A percentile compares a stretch with the other conserved stretches of the same genome.
These are phyloP conservation scores for Populus hybrid DNA, from an alignment of 441 rosid species.

Conservation along the genomic window DNA sequence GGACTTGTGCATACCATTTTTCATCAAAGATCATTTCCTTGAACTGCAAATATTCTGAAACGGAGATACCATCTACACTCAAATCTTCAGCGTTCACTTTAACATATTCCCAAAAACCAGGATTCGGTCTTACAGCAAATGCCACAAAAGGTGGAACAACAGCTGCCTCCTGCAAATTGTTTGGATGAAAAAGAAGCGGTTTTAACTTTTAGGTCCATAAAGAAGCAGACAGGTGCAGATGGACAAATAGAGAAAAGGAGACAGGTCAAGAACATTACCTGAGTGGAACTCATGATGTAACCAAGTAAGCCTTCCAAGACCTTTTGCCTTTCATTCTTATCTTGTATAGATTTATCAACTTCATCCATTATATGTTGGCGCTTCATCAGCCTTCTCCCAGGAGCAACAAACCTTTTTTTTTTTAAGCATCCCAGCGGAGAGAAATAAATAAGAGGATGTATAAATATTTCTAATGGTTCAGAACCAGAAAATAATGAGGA, in stretches of 20 bases:
- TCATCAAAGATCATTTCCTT: constrained; percentile 76
- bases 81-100: constrained; percentile 63
- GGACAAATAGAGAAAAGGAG: background rate
- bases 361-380: constrained; percentile 63
- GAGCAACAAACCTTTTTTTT: constrained; percentile 44
- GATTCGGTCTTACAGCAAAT: constrained; percentile 76
- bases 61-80: constrained; percentile 51
- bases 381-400: constrained; percentile 71
- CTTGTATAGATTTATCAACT: constrained; percentile 57
- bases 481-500: background rate
- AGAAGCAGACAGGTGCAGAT: background rate
- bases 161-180: constrained; percentile 68
- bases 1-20: constrained; percentile 47
- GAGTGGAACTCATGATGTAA: constrained; percentile 66
- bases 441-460: background rate
- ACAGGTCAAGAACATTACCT: constrained; percentile 30
- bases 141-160: constrained; percentile 81
- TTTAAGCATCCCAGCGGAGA: background rate
- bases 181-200: background rate
- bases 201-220: background rate
- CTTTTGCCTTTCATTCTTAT: constrained; percentile 48
- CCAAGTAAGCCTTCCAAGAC: constrained; percentile 76
- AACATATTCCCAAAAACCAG: constrained; percentile 87
- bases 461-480: background rate
- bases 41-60: constrained; percentile 63